Base-by-base conservation (phyloP, 2,329 filamentous ascomycete genomes). In the Phyllosticta paracitricarpa region DNA sequence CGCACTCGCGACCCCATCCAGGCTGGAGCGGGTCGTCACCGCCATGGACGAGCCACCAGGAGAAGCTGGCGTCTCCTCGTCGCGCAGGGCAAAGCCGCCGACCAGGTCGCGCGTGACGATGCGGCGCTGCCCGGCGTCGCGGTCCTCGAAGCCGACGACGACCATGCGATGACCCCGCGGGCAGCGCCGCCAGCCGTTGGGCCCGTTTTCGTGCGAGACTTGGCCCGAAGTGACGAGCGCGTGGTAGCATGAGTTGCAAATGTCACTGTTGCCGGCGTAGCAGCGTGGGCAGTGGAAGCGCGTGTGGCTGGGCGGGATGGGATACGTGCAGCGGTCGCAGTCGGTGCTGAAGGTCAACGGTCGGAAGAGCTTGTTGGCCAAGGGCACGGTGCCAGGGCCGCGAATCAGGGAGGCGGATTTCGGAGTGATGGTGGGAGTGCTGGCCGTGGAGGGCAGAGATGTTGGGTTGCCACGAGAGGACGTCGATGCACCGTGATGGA, bases 281-380 rank as follows among this genome's bases (percentile, higher is more conserved):
- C 91, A 96, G 58, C 81, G 77, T 56, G 85, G 86, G 74, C 93
- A 97, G 75, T 97, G 93, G 66, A 88, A 91, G 14, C 91, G 83
- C 5, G 82, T 83, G 58, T 85, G 81, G 0, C 81, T 82, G 0
- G 89, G 85, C 2, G 85, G 80, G 63, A 97, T 95, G 0, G 84
- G 78, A 56, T 85, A 82, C 54, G 81, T 83, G 73, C 92, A 97
- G 58, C 91, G 78, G 68, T 94, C 89, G 74, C 92, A 97, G 40
- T 84, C 81, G 0, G 87, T 90, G 2, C 81, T 84, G 72, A 94
- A 90, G 0, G 82, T 84, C 2, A 94, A 78, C 0, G 87, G 83
- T 59, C 84, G 83, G 72, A 89, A 92, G 57, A 68, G 66, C 7
- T 66, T 61, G 51, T 73, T 73, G 4, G 71, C 72, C 25, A 75